These are phyloP conservation scores for Ehretia macrophylla DNA, from an alignment of 257 asterid genomes.

Conservation along the genomic window DNA sequence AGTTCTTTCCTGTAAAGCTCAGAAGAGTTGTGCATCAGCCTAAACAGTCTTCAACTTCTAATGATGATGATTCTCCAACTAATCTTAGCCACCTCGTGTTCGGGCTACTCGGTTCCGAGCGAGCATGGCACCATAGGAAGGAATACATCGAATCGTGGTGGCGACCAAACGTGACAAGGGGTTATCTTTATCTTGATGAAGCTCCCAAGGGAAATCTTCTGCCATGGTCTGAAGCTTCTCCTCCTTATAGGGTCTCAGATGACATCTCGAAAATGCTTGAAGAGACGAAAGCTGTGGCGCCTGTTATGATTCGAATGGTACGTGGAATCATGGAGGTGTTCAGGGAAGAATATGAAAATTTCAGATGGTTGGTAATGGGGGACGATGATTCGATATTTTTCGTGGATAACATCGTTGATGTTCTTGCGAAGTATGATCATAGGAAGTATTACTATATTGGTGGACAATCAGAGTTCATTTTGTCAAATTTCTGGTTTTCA, in stretches of 20 bases:
- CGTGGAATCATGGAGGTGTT: conserved; percentile 56
- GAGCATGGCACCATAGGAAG: conserved; percentile 42
- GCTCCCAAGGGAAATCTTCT: conserved; percentile 34
- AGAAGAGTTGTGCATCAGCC: background rate
- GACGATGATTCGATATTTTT: conserved; percentile 72
- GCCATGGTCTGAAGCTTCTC: conserved; percentile 59
- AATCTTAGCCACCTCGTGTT: conserved; percentile 44
- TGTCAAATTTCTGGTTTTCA: conserved; percentile 43
- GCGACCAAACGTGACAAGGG: conserved; percentile 50
- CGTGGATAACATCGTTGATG: conserved; percentile 52
- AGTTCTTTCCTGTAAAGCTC: background rate
- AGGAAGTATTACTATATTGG: conserved; percentile 45
- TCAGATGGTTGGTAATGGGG: conserved; percentile 70
- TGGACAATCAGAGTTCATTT: conserved; percentile 38
- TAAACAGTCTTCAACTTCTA: background rate
- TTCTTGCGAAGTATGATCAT: conserved; percentile 42
- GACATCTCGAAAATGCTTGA: conserved; percentile 21
- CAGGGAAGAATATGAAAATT: conserved; percentile 28
- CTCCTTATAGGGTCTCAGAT: conserved; percentile 45
- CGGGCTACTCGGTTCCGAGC: conserved; percentile 52
- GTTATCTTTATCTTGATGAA: conserved; percentile 41
- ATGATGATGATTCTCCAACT: conserved; percentile 14
- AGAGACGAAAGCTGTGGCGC: conserved; percentile 16
- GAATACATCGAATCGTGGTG: conserved; percentile 67
- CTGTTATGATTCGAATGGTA: conserved; percentile 29